phyloP scores from a whole-genome alignment of 2,329 filamentous ascomycete genomes.

The Cylindrodendrum hubeiense region DNA sequence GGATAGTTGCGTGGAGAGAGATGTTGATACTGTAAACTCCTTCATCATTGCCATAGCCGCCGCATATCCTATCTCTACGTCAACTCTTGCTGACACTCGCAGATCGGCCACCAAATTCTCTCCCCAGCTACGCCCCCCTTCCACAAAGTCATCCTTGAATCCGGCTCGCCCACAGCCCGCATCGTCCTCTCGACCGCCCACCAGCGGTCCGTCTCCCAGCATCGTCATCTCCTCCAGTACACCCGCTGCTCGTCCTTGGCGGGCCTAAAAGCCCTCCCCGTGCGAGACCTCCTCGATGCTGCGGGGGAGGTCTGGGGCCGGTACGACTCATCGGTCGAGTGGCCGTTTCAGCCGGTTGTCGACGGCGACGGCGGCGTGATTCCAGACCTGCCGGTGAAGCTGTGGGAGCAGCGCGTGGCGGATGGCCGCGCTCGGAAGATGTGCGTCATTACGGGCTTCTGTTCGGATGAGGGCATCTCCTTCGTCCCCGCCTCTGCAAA shows the following conservation, averaged over 20 bases:
- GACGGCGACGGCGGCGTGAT: slow-evolving; percentile 60
- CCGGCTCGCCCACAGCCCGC: slow-evolving; percentile 67
- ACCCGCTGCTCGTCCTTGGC: slow-evolving; percentile 5
- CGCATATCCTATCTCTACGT: no score
- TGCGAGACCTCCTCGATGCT: slow-evolving; percentile 63
- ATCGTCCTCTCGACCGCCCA: slow-evolving; percentile 67
- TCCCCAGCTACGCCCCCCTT: slow-evolving; percentile 60
- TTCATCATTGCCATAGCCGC: background rate
- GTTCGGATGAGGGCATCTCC: slow-evolving; percentile 75
- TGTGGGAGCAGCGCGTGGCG: slow-evolving; percentile 18
- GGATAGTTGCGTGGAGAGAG: background rate
- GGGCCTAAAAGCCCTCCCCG: slow-evolving; percentile 58
- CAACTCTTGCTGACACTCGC: slow-evolving; percentile 21
- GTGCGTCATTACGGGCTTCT: slow-evolving; percentile 75
- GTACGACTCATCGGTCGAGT: slow-evolving; percentile 60
- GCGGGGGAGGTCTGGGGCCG: slow-evolving; percentile 58
- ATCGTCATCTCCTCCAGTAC: slow-evolving; percentile 44
- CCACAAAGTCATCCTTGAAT: slow-evolving; percentile 67
- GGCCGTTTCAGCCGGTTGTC: slow-evolving; percentile 79
- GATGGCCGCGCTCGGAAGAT: slow-evolving; percentile 14
- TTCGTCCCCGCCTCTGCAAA: slow-evolving; percentile 69
- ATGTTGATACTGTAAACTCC: background rate
- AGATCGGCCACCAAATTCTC: slow-evolving; percentile 78
- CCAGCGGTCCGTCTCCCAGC: slow-evolving; percentile 67
- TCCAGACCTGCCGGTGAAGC: slow-evolving; percentile 47